Conservation (phyloP, 331 rosid species). For the Rosa hybrid region DNA sequence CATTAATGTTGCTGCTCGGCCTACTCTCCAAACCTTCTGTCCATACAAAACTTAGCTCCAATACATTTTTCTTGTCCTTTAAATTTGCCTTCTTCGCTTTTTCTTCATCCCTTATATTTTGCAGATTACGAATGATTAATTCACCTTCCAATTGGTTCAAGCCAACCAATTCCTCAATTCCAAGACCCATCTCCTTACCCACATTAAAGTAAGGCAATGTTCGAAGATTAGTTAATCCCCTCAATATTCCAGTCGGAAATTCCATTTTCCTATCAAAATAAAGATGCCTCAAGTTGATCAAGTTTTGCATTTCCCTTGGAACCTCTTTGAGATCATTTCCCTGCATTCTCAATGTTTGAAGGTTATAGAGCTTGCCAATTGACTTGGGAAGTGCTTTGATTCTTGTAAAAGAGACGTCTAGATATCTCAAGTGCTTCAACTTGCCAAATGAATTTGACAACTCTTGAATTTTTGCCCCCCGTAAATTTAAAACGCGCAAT, state of each 20-base stretch:
- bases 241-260: neutral
- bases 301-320: neutral
- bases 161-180: neutral
- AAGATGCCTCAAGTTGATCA: neutral
- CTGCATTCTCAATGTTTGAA: neutral
- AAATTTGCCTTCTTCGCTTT: no score
- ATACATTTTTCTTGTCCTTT: no score
- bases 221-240: neutral
- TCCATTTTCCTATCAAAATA: neutral
- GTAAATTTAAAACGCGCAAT: neutral
- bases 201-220: neutral
- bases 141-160: neutral
- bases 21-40: no score
- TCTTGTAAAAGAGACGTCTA: neutral
- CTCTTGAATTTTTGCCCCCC: accelerated
- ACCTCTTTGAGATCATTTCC: neutral
- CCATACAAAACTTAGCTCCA: no score
- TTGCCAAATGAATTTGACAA: neutral
- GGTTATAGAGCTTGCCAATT: neutral
- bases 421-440: neutral
- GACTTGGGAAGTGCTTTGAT: neutral
- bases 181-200: no score
- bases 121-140: neutral
- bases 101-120: neutral
- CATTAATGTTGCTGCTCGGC: no score